phyloP scores from a whole-genome alignment of 441 rosid genomes.

The Heliophila coronopifolia region DNA sequence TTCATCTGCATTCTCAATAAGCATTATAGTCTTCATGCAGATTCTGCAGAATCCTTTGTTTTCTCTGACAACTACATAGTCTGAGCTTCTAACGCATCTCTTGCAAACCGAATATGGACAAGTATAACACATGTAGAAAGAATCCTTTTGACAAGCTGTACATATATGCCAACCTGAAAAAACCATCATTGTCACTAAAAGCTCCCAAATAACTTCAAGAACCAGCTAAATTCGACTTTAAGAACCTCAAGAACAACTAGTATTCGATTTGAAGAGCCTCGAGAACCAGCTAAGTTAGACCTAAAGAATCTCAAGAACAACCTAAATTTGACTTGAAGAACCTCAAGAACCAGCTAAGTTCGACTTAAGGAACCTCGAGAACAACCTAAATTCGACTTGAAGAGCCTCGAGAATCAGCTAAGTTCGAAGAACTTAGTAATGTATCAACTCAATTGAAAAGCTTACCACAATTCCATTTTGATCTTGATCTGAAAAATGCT shows the following conservation, averaged over 20 bases:
- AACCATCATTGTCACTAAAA: background rate
- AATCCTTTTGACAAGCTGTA: slow-evolving; percentile 76
- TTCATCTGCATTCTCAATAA: slow-evolving; percentile 59
- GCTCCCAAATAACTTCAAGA: no score
- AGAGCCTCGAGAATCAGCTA: no score
- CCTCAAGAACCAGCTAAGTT: no score
- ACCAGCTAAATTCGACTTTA: no score
- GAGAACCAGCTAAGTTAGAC: no score
- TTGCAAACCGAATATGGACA: slow-evolving; percentile 96
- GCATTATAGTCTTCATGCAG: slow-evolving; percentile 84
- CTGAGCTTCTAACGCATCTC: slow-evolving; percentile 82
- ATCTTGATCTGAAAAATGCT: slow-evolving; percentile 75
- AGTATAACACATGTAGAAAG: slow-evolving; percentile 90
- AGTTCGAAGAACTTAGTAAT: no score
- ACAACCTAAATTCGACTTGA: no score
- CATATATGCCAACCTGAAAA: slow-evolving; percentile 98
- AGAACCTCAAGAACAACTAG: no score
- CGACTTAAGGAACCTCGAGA: no score
- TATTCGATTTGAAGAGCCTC: no score
- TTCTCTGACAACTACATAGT: slow-evolving; percentile 66
- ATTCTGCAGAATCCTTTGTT: slow-evolving; percentile 87
- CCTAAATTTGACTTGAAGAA: no score
- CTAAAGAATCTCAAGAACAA: no score
- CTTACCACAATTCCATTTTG: slow-evolving; percentile 97
- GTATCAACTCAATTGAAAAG: slow-evolving; percentile 6